These are phyloP conservation scores for Astragalus glycyphyllos DNA, from an alignment of 306 rosid species.

Conservation along the genomic window DNA sequence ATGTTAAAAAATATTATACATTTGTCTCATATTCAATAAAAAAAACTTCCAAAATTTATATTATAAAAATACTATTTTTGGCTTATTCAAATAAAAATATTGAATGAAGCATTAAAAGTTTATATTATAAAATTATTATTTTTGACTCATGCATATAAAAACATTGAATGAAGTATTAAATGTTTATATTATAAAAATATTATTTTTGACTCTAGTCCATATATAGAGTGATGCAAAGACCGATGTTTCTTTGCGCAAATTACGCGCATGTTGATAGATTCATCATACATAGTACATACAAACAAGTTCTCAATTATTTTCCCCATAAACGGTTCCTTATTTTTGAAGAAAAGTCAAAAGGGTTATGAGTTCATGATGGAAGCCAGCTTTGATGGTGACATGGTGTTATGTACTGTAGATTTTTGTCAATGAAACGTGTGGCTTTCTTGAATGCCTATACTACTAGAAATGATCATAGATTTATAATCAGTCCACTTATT, in stretches of 20 bases:
- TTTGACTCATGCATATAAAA: too few relatives aligned
- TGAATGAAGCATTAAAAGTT: too few relatives aligned
- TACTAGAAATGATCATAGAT: background rate
- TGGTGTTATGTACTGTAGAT: background rate
- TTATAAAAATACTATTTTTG: too few relatives aligned
- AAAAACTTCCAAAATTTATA: too few relatives aligned
- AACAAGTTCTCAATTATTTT: background rate
- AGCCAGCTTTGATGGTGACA: conserved; percentile 27
- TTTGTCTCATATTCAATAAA: too few relatives aligned
- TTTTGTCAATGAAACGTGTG: background rate
- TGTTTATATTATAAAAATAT: too few relatives aligned
- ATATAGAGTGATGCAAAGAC: too few relatives aligned
- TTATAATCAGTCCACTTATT: background rate
- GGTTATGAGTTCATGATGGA: conserved; percentile 11
- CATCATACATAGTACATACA: background rate
- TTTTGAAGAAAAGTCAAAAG: conserved; percentile 21
- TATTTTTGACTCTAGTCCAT: too few relatives aligned
- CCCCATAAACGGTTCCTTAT: background rate
- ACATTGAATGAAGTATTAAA: too few relatives aligned
- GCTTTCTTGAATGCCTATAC: background rate
- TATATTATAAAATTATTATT: too few relatives aligned
- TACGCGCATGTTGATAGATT: background rate
- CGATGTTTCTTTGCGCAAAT: background rate
- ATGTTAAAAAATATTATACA: too few relatives aligned
- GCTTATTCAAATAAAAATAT: too few relatives aligned